Percentiles rank a stretch among this genome's conserved stretches.
phyloP scores from a whole-genome alignment of 177 flowering plant species.

The Vitis hybrid region DNA sequence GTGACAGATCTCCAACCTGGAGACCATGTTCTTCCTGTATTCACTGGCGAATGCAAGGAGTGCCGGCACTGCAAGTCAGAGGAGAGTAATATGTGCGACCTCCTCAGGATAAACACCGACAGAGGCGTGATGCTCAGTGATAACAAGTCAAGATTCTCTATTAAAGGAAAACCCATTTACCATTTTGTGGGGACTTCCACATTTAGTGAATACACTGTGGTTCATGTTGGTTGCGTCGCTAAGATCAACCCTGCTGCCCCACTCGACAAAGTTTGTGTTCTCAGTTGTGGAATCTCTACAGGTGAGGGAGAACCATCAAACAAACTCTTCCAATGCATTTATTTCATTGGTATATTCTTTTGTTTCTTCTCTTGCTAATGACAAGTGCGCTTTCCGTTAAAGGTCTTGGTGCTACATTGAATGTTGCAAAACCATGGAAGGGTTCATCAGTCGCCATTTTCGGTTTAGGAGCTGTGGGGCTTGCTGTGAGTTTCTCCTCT shows the following conservation, averaged over 20 bases:
- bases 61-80: constrained; percentile 48
- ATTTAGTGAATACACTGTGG: constrained; percentile 52
- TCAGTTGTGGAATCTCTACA: constrained; percentile 53
- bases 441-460: constrained; percentile 44
- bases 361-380: background rate
- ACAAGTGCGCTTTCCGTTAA: background rate
- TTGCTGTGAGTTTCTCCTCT: constrained; percentile 31
- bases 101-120: constrained; percentile 46
- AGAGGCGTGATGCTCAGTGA: constrained; percentile 48
- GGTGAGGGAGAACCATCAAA: constrained; percentile 16
- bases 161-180: constrained; percentile 43
- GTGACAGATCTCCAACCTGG: constrained; percentile 54
- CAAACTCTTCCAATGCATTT: too few relatives aligned
- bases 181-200: constrained; percentile 53
- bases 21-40: constrained; percentile 62
- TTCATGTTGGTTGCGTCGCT: constrained; percentile 43
- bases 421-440: constrained; percentile 52
- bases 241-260: constrained; percentile 50
- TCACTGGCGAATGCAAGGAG: constrained; percentile 58
- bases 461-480: constrained; percentile 48
- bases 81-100: constrained; percentile 59
- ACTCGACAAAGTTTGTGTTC: constrained; percentile 49
- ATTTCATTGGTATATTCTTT: background rate
- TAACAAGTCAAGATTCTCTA: constrained; percentile 45
- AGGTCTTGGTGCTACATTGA: constrained; percentile 56